These are phyloP conservation scores for Botryotinia calthae DNA, from an alignment of 2,329 filamentous ascomycete genomes.

Conservation along the genomic window DNA sequence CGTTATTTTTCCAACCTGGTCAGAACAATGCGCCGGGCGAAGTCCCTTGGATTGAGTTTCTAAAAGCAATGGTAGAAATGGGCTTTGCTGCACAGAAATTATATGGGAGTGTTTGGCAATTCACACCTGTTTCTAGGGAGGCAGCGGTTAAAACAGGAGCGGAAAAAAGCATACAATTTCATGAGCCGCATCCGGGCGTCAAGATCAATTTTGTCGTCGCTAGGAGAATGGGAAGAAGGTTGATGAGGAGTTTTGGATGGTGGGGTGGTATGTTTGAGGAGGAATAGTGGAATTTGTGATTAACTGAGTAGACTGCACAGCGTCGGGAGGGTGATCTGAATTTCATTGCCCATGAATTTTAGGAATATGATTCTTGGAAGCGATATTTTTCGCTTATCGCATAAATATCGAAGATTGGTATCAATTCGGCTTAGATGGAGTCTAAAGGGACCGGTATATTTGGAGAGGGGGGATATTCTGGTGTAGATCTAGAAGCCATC, in stretches of 20 bases:
- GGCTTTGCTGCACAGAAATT: neutral
- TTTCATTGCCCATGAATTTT: neutral
- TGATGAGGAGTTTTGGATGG: neutral
- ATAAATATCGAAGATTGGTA: fast-evolving
- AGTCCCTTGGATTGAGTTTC: neutral
- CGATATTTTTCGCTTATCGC: neutral
- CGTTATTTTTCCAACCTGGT: neutral
- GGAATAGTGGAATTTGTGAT: neutral
- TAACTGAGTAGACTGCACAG: neutral
- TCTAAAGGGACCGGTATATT: neutral
- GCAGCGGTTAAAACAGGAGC: neutral
- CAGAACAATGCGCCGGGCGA: neutral
- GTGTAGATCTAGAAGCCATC: neutral
- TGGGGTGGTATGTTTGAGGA: neutral
- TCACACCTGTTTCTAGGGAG: neutral
- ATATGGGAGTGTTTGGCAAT: neutral
- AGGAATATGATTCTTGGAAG: neutral
- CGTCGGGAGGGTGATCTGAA: neutral
- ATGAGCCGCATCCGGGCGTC: neutral
- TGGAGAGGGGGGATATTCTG: neutral
- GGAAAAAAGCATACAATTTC: neutral
- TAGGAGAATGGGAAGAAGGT: neutral
- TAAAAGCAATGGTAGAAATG: neutral
- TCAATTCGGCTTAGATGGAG: neutral
- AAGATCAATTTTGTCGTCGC: neutral